Evolutionary conservation across 2,329 filamentous ascomycete genomes (phyloP), one percentile per base, ranked within the genome.

Genomic region (Colletotrichum spaethianum): DNA sequence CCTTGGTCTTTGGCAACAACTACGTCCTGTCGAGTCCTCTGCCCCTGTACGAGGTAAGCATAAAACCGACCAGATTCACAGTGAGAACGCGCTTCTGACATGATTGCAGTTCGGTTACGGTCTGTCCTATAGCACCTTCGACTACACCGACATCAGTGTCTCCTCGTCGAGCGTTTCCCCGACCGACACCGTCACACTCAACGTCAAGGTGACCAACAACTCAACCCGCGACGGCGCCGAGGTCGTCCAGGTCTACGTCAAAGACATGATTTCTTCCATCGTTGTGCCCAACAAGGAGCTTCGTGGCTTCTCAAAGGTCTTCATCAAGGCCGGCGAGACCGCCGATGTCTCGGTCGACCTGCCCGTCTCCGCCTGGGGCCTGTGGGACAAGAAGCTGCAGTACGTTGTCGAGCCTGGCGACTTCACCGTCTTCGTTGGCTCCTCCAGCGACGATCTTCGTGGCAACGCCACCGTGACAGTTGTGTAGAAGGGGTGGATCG

Each of bases 391-490:
- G 0, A 85, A 86, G 73, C 92, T 93, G 90, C 82, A 91, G 79
- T 94, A 94, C 79, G 91, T 93, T 31, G 92, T 94, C 46, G 93
- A 94, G 85, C 88, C 88, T 3, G 93, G 93, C 1, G 87, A 91
- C 50, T 94, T 94, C 78, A 81, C 86, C 6, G 83, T 93, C 12
- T 83, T 86, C 66, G 87, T 92, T 20, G 93, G 92, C n/a, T 86
- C 83, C 64, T 88, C 87, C 31, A 92, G 90, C 75, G 82, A 82
- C 66, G 87, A 91, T 78, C 77, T 92, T 67, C 86, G 86, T 74
- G 83, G 83, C 0, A 91, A 89, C 76, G 84, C 85, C 42, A 91
- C 86, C 1, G 85, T 91, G 56, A 88, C 85, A 7, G 88, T 91
- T 20, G 73, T 56, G 55, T 82, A 73, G 76, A 28, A 23, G 18